Evolutionary conservation across 1,139 yeast species (phyloP), one percentile per base, ranked within the genome.

Genomic region (Zygosaccharomyces sapae): DNA sequence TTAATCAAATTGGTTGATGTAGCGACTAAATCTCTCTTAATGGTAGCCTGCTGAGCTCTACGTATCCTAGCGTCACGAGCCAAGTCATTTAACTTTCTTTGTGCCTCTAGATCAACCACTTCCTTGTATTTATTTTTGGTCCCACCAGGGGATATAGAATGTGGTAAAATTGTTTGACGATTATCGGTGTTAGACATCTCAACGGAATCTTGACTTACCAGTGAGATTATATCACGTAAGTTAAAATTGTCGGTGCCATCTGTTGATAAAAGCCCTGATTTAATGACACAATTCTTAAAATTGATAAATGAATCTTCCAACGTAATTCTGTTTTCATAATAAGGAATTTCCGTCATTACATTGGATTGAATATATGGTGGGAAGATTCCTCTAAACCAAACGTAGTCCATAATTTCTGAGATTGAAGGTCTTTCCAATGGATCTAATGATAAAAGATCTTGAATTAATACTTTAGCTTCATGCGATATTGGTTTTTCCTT

Each of bases 121-220:
- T 87, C 95, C 66, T 83, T 85, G 68, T 90, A 90, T 69, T 90
- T 90, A 67, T 76, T 83, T 65, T 82, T 85, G 43, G 96, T 88
- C 58, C 89, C 90, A 55, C 92, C 92, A 12, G 97, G 97, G 25
- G 97, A 89, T 61, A 90, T 76, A 1, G 96, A 86, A 57, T 82
- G 85, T 37, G 97, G 97, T 56, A 90, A 73, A 55, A 90, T 76
- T 4, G 87, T 70, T 58, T 49, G 49, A 18, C 46, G 38, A 27
- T 44, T 44, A 44, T 5, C 30, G 49, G 27, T 52, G 50, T 29
- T 37, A 22, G 13, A 38, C 29, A 19, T 43, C 4, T 48, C 46
- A 10, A 41, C 45, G 19, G 49, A 43, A 22, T 43, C 48, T 38
- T 45, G 44, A 30, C 42, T 39, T n/a, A 38, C 44, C 29, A 44